phyloP scores from a whole-genome alignment of 495 filamentous ascomycete genomes.

The Chaetomium fimeti region DNA sequence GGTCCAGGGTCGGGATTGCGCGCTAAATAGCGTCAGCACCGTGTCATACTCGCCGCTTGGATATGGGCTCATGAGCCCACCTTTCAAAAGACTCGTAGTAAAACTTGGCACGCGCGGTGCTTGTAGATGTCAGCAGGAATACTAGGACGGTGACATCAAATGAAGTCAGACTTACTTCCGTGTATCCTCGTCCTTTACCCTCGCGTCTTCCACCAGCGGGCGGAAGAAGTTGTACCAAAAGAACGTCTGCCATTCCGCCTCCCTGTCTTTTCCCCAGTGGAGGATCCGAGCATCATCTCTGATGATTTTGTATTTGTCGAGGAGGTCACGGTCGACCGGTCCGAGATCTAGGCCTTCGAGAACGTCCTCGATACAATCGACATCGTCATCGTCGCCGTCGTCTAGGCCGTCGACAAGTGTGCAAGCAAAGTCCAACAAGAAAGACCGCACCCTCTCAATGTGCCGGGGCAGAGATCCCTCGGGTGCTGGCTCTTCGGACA shows the following conservation, averaged over 20 bases:
- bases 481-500: not conserved
- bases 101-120: not conserved
- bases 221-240: not conserved
- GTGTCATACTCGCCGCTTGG: not conserved
- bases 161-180: not conserved
- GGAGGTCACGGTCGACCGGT: too few relatives aligned
- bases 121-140: not conserved
- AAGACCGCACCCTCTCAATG: not conserved
- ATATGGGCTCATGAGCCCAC: not conserved
- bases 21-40: not conserved
- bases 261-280: not conserved
- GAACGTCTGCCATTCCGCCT: not conserved
- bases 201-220: too few relatives aligned
- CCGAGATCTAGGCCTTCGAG: not conserved
- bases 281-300: not conserved
- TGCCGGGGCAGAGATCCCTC: not conserved
- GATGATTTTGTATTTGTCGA: not conserved
- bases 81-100: conserved; percentile 2
- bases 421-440: not conserved
- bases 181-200: not conserved
- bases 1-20: conserved; percentile 2
- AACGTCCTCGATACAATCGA: not conserved
- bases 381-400: not conserved
- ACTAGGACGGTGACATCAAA: too few relatives aligned
- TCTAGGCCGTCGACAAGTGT: not conserved